phyloP scores from a whole-genome alignment of 768 basidiomycete species.

The Boletus subcaerulescens region DNA sequence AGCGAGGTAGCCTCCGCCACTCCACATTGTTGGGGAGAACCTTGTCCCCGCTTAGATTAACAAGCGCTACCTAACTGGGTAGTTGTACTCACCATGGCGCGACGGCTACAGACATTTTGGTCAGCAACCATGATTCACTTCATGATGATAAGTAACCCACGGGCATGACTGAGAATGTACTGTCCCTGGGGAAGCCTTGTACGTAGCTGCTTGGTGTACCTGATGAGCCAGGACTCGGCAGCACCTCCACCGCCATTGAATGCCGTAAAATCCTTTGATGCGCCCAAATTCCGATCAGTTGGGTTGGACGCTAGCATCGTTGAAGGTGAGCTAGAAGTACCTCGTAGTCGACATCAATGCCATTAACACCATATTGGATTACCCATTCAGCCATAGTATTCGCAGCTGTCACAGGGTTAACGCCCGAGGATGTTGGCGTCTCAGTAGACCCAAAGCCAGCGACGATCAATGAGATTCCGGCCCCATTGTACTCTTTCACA shows the following conservation, averaged over 20 bases:
- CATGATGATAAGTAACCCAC: slow-evolving; percentile 15
- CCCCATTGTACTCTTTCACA: slow-evolving; percentile 47
- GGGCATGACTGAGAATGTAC: slow-evolving; percentile 35
- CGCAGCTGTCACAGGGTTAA: slow-evolving; percentile 39
- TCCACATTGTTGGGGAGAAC: slow-evolving; percentile 20
- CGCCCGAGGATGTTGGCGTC: slow-evolving; percentile 41
- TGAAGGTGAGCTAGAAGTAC: slow-evolving; percentile 6
- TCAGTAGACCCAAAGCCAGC: slow-evolving; percentile 48
- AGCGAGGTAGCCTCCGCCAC: slow-evolving; percentile 36
- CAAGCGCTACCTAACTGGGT: background rate
- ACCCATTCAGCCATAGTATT: slow-evolving; percentile 46
- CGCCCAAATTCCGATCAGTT: background rate
- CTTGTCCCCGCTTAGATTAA: background rate
- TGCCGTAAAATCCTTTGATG: slow-evolving; percentile 30
- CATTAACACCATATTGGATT: slow-evolving; percentile 45
- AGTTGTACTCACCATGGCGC: slow-evolving; percentile 16
- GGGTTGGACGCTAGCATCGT: background rate
- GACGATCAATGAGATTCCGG: slow-evolving; percentile 58
- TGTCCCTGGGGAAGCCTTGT: slow-evolving; percentile 30
- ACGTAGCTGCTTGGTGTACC: slow-evolving; percentile 32
- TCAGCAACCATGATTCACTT: background rate
- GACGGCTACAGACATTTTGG: slow-evolving; percentile 3
- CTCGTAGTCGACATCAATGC: slow-evolving; percentile 56
- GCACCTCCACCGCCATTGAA: slow-evolving; percentile 35
- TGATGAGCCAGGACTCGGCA: slow-evolving; percentile 35